Conservation (phyloP, 1,139 yeast genomes). For the Taiozyma onychis region DNA sequence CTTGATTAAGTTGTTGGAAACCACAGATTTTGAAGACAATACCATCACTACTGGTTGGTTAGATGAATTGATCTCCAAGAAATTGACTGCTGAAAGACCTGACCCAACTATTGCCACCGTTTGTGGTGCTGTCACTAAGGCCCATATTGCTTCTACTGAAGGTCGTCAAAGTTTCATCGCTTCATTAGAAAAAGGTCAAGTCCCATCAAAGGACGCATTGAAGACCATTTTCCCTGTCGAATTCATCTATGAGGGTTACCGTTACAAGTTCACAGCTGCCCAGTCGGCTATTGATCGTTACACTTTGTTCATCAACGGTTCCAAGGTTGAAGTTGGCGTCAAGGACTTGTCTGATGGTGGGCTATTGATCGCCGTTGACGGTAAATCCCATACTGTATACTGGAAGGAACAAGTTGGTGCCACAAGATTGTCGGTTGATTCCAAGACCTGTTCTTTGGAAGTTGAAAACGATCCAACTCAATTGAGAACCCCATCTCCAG, state of each 20-base stretch:
- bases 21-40: slow-evolving; percentile 94
- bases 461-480: slow-evolving; percentile 98
- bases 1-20: slow-evolving; percentile 87
- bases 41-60: slow-evolving; percentile 98
- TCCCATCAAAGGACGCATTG: slow-evolving; percentile 72
- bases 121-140: slow-evolving; percentile 96
- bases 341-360: slow-evolving; percentile 93
- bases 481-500: slow-evolving; percentile 97
- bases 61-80: slow-evolving; percentile 89
- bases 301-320: slow-evolving; percentile 89
- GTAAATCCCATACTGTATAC: slow-evolving; percentile 90
- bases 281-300: slow-evolving; percentile 81
- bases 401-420: slow-evolving; percentile 98
- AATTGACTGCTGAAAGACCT: slow-evolving; percentile 94
- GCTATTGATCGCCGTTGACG: slow-evolving; percentile 77
- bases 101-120: slow-evolving; percentile 85
- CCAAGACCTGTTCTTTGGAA: slow-evolving; percentile 90
- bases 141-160: slow-evolving; percentile 74
- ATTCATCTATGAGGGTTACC: slow-evolving; percentile 88
- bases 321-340: slow-evolving; percentile 82
- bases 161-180: slow-evolving; percentile 62
- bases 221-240: slow-evolving; percentile 90
- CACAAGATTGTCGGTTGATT: slow-evolving; percentile 91
- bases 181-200: slow-evolving; percentile 91
- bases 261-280: slow-evolving; percentile 93